Evolutionary conservation across 805 yeast species (phyloP), one percentile per base, ranked within the genome.

Genomic region (Yamadazyma tumulicola): DNA sequence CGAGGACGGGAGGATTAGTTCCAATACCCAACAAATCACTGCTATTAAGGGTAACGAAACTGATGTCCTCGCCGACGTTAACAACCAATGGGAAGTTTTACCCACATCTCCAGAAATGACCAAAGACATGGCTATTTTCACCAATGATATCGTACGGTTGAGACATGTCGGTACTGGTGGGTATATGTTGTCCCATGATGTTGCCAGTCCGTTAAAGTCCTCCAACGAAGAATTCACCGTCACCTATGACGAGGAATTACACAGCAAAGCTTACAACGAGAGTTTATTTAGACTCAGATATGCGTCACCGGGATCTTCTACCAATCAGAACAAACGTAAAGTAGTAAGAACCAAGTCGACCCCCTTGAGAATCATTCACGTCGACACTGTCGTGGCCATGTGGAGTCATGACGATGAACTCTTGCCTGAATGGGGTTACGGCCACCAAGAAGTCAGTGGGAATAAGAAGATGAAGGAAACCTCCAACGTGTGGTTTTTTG

Each of bases 181-280:
- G 8, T 82, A 65, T 49, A 65, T 93, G 46, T 72, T 87, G 51
- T 77, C 97, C 14, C 98, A 93, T 55, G 97, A 91, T 57, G 97
- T 93, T 36, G 96, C 96, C 2, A 93, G 97, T 3, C 97, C 98
- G 19, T 68, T 81, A 43, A 82, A 64, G 52, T 83, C 97, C 37
- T 85, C 96, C n/a, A 85, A 89, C 52, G 96, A 88, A 63, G 98
- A 93, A 64, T 84, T 93, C 49, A 83, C 93, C 2, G 79, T 94
- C 28, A 79, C 79, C 11, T 55, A 70, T 29, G 69, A 65, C 19
- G 95, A 85, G 34, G 69, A 59, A 9, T 85, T 85, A 5, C 59
- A 60, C 1, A 67, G 77, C 46, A 34, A 40, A 31, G 38, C 39
- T 9, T 81, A 63, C 59, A 76, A 85, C 47, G 85, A 83, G 50